A percentile compares a stretch with the other conserved stretches of the same genome.
Conservation (phyloP, 768 basidiomycete genomes). For the Leccinum disarticulatum region DNA sequence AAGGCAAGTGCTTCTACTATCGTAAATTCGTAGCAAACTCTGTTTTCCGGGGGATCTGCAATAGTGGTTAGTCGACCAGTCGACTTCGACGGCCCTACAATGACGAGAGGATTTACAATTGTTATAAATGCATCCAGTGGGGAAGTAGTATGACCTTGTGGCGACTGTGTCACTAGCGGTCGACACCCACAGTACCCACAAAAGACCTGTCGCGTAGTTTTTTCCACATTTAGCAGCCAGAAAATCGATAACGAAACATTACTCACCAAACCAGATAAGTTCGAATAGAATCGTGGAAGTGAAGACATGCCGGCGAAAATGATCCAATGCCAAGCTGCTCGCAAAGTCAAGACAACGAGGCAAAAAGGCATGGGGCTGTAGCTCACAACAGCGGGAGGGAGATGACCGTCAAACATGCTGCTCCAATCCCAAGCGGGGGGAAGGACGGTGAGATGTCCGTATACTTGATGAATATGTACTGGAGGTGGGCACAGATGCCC, state of each 20-base stretch:
- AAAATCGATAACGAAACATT: not conserved
- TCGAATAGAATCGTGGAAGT: conserved; percentile 27
- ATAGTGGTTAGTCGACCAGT: not conserved
- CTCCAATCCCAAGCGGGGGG: conserved; percentile 17
- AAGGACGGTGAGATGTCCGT: conserved; percentile 3
- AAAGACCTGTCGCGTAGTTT: conserved; percentile 10
- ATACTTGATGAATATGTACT: conserved; percentile 12
- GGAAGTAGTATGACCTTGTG: conserved; percentile 11
- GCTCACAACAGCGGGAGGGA: conserved; percentile 29
- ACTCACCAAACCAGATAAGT: conserved; percentile 29
- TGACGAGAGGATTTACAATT: conserved; percentile 2
- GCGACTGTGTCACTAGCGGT: conserved; percentile 14
- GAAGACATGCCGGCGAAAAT: conserved; percentile 9
- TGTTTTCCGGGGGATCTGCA: conserved; percentile 12
- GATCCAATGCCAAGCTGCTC: conserved; percentile 19
- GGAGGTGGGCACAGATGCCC: conserved; percentile 23
- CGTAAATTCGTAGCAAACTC: conserved; percentile 20
- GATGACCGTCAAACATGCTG: conserved; percentile 16
- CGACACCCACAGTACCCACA: conserved; percentile 27
- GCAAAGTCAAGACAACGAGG: not conserved
- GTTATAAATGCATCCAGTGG: conserved; percentile 16
- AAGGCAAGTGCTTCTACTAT: conserved; percentile 24
- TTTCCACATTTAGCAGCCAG: not conserved
- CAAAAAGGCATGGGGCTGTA: not conserved
- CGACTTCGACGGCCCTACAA: not conserved